Evolutionary conservation across 306 rosid genomes (phyloP), one percentile per base, ranked within the genome.

Genomic region (Acacia acuminata): DNA sequence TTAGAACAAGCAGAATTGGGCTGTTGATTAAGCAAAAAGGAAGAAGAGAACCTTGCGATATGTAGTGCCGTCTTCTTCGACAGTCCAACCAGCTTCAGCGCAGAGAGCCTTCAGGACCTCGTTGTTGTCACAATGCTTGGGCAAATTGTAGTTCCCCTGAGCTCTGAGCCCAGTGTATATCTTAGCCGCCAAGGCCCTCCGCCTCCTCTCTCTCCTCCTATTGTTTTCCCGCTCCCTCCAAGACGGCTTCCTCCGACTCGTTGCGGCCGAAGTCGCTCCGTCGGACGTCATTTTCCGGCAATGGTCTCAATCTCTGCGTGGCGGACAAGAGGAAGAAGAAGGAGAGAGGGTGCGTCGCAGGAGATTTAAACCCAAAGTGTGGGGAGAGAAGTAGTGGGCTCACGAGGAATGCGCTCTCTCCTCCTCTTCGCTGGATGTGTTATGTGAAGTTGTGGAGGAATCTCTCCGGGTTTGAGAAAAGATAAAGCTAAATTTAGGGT

Each of bases 141-240:
- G 94, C 85, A 95, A 79, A 71, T 91, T 91, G 86, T 71, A 95
- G 88, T 83, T 91, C 12, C 98, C 97, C 82, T 89, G 93, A 82
- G 97, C 88, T 85, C 98, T 87, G 47, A 95, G 95, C 3, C 98
- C 97, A 0, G 87, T 0, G 77, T 88, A 93, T 79, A 95, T 93
- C 88, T 93, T 95, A 27, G 97, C 92, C 0, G 97, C 94, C 4
- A 93, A 84, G 68, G 97, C 97, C 70, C 98, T 88, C 70, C 97
- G 73, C 76, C 92, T 75, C 81, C 97, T 73, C 80, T 95, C 98
- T 85, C 97, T 88, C 82, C 94, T 88, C 76, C 90, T 67, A 64
- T 93, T 93, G 80, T 93, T 93, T 93, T 95, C 98, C 27, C 94
- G 92, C 84, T 93, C 98, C 82, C 95, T 88, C 97, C 97, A 95